Conservation (phyloP, 2,329 filamentous ascomycete genomes). For the Colletotrichum kahawae region DNA sequence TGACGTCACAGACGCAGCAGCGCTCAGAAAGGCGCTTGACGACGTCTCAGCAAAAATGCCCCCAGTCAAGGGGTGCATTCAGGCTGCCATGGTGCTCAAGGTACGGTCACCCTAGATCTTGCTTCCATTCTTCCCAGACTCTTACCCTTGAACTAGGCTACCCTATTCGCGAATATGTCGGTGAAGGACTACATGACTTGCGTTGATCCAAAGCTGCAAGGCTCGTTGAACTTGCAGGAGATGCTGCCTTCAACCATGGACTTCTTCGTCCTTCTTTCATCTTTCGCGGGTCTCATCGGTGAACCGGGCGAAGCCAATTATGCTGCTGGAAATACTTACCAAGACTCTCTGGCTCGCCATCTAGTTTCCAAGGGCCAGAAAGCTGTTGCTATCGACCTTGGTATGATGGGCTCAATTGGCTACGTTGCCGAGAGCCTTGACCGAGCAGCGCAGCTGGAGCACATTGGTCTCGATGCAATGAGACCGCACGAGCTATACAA, state of each 20-base stretch:
- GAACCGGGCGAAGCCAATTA: constrained; percentile 38
- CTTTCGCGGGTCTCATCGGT: constrained; percentile 33
- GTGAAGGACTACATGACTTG: constrained; percentile 46
- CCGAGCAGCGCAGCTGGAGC: background rate
- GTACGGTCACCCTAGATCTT: background rate
- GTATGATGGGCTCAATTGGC: constrained; percentile 10
- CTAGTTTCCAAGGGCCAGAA: background rate
- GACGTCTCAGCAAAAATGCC: constrained; percentile 33
- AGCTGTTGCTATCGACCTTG: background rate
- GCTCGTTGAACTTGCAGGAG: constrained; percentile 44
- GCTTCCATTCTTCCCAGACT: background rate
- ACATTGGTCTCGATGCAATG: background rate
- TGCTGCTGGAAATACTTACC: constrained; percentile 32
- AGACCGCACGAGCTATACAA: background rate
- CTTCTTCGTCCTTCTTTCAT: constrained; percentile 40
- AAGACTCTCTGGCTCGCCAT: constrained; percentile 27
- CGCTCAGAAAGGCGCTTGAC: constrained; percentile 36
- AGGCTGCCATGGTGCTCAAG: background rate
- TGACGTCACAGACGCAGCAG: constrained; percentile 32
- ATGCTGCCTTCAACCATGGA: constrained; percentile 28
- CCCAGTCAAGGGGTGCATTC: background rate
- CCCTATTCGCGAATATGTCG: constrained; percentile 50
- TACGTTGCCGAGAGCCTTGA: background rate
- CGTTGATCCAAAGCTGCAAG: constrained; percentile 45
- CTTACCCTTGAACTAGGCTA: constrained; percentile 39